A percentile compares a stretch with the other conserved stretches of the same genome.
Conservation (phyloP, 2,329 filamentous ascomycete genomes). For the Penicillium sp. region DNA sequence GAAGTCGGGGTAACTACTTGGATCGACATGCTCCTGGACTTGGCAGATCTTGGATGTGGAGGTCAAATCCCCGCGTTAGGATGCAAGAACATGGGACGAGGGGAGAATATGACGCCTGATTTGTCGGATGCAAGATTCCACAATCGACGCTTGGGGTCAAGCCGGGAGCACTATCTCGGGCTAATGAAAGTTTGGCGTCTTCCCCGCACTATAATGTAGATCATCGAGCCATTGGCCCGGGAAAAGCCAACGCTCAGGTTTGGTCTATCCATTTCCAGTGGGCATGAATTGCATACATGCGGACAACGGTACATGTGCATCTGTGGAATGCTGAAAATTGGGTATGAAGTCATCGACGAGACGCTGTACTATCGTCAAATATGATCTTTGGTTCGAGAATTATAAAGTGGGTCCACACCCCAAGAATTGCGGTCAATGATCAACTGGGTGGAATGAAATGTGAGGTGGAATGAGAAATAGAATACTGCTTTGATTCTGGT, state of each 20-base stretch:
- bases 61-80: background rate
- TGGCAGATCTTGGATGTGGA: background rate
- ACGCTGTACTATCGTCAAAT: background rate
- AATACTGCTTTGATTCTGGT: accelerated
- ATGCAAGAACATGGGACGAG: background rate
- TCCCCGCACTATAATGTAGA: background rate
- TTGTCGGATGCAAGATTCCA: background rate
- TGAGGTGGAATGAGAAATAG: too few species aligned
- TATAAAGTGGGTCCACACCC: background rate
- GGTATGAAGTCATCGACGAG: background rate
- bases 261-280: background rate
- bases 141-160: background rate
- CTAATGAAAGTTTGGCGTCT: constrained; percentile 3
- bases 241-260: background rate
- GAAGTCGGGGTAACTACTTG: background rate
- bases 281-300: background rate
- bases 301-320: background rate
- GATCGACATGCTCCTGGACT: background rate
- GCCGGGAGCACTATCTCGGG: constrained; percentile 1
- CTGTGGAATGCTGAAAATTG: background rate
- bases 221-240: background rate
- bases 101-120: background rate
- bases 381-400: background rate
- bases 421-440: too few species aligned
- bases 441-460: too few species aligned